These are phyloP conservation scores for Solanum chmielewskii DNA, from an alignment of 257 asterid species.

Conservation along the genomic window DNA sequence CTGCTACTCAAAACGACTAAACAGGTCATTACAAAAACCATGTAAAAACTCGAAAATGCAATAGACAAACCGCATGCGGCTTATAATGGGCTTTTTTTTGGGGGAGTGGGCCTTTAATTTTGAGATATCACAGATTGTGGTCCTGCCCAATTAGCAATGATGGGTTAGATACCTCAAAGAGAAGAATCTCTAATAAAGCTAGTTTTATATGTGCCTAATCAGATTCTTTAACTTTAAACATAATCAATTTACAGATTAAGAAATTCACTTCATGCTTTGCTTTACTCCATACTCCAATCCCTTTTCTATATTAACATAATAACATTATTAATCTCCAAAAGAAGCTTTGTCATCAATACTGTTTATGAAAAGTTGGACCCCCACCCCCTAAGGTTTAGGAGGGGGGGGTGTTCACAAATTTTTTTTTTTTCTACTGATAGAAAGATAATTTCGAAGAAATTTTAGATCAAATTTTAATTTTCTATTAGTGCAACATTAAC, in stretches of 20 bases:
- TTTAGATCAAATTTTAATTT: too few relatives aligned
- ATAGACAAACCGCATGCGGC: conserved; percentile 22
- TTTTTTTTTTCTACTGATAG: background rate
- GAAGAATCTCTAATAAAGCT: conserved; percentile 14
- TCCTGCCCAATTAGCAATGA: conserved; percentile 24
- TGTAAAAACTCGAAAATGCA: background rate
- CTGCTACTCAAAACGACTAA: too few relatives aligned
- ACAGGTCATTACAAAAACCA: too few relatives aligned
- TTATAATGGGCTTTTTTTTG: background rate
- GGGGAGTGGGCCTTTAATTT: conserved; percentile 1
- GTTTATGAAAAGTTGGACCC: conserved; percentile 15
- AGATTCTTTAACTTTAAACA: background rate
- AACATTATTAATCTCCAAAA: conserved; percentile 5
- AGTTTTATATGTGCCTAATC: conserved; percentile 2
- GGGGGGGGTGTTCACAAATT: background rate
- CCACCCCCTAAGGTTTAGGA: background rate
- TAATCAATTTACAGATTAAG: background rate
- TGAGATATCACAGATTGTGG: conserved; percentile 5
- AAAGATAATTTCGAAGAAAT: too few relatives aligned
- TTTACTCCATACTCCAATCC: conserved; percentile 3
- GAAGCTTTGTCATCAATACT: conserved; percentile 8
- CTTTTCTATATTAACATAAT: conserved; percentile 6
- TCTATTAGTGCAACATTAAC: background rate
- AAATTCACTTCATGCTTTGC: background rate
- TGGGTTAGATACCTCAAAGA: conserved; percentile 12